Evolutionary conservation across 768 basidiomycete genomes (phyloP).

Genomic region (Psilocybe azurescens): DNA sequence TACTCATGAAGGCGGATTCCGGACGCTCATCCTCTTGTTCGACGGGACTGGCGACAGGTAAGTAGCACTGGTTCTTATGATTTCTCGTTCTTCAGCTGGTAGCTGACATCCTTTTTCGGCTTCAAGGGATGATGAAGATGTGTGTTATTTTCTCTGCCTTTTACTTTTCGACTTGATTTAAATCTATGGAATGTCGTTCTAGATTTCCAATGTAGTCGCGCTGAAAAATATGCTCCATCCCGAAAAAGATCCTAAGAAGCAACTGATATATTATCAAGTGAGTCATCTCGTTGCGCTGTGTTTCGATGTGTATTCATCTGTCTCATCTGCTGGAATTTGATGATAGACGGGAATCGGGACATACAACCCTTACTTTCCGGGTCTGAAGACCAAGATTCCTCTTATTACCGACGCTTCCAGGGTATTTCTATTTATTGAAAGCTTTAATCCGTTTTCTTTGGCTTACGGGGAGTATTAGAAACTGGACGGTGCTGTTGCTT

Average conservation of each 20-base stretch:
- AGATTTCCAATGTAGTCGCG: slow-evolving; percentile 25
- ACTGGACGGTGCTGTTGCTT: slow-evolving; percentile 20
- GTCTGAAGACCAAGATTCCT: slow-evolving; percentile 17
- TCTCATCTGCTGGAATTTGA: neutral
- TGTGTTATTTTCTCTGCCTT: neutral
- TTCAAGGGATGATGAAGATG: slow-evolving; percentile 13
- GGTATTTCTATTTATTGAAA: slow-evolving; percentile 2
- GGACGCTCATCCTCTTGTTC: slow-evolving; percentile 22
- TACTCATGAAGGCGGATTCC: neutral
- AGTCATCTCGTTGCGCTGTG: neutral
- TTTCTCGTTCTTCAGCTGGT: neutral
- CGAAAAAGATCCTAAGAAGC: slow-evolving; percentile 11
- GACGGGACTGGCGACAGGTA: slow-evolving; percentile 26
- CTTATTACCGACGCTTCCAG: slow-evolving; percentile 9
- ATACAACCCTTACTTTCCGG: slow-evolving; percentile 18
- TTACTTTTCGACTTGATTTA: too few relatives aligned
- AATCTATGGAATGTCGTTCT: neutral
- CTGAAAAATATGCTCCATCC: slow-evolving; percentile 21
- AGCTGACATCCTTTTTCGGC: neutral
- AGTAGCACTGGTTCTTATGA: neutral
- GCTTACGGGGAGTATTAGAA: slow-evolving; percentile 5
- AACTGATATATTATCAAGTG: slow-evolving; percentile 20
- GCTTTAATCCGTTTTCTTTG: neutral
- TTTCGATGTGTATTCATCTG: too few relatives aligned
- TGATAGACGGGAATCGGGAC: slow-evolving; percentile 23